Base-by-base conservation (phyloP, 371 early-diverging fungal species). In the Saksenaea vasiformis region DNA sequence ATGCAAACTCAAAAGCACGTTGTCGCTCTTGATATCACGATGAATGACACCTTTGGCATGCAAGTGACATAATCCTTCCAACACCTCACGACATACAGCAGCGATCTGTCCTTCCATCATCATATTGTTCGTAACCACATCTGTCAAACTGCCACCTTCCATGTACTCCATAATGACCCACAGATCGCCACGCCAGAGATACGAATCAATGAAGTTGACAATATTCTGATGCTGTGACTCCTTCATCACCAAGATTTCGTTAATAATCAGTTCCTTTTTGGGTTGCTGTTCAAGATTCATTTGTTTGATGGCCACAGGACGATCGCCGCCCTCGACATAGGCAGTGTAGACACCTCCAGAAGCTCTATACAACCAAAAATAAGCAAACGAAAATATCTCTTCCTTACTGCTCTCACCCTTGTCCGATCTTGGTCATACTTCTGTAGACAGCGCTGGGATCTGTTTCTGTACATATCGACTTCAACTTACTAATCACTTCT, bases 141-240 rank as follows among this genome's bases (percentile, higher is more conserved):
- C 95, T 0, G 96, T 97, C 60, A 97, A 74, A 58, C 92, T 88
- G 17, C 98, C 98, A 35, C 96, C 98, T 70, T 95, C 96, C 98
- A 97, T 97, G 69, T 95, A 97, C 80, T 97, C 98, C 96, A 96
- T 97, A 22, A 96, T 89, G 1, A 91, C 91, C 96, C 95, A 96
- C 15, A 96, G 81, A 67, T 95, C 94, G n/a, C 91, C 93, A 36
- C 87, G 84, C 79, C 82, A 89, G 56, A 98, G 70, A 76, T 92
- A 98, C 56, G 92, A 91, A 76, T 98, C 98, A 66, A 96, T 94
- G 64, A 84, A 98, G 76, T 96, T 98, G 71, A 98, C 98, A 82
- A 98, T 96, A 73, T 98, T 96, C 72, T 90, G 89, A 80, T 98
- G 96, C 62, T 84, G 79, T 39, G 91, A 86, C 62, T 91, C 93